Base-by-base conservation (phyloP, 345 rosid genomes). In the Eutrema yunnanense region DNA sequence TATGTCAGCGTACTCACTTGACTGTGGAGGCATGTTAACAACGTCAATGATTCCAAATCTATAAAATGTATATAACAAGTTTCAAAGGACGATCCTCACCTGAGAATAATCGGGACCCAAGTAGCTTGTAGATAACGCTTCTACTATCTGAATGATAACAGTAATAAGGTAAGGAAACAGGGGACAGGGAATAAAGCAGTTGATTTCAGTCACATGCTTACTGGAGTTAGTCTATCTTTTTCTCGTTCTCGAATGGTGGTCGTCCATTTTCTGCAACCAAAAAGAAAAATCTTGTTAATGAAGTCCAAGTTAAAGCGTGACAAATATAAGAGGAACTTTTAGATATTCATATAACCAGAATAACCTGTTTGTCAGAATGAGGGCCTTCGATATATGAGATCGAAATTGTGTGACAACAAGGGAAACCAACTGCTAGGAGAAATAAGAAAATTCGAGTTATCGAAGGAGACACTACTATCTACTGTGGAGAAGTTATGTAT, bases 51-150 rank as follows among this genome's bases (percentile, higher is more conserved):
- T 34, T 71, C n/a, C 67, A 66, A 10, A 50, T 53, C 69, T 42
- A 36, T 48, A 46, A 52, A 52, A 43, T 34, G 69, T 51, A 10
- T 16, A 51, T 64, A 34, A 43, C 37, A 52, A 65, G 32, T 67
- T 72, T 54, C 42, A 51, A 58, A 36, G 16, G 55, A 71, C 51
- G 4, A 64, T 22, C 16, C 61, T 70, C 66, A 95, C 99, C 96
- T 83, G 92, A 78, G 98, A 79, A 80, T 86, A 95, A 76, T 92
- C 98, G 49, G 96, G 92, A 78, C 98, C 98, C 76, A 92, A 69
- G 72, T 90, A 95, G 82, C 92, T 90, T 13, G 83, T 76, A 71
- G 83, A 82, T 34, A 90, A 79, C 36, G 86, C 92, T 82, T 95
- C 97, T 8, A 95, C 93, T 44, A 92, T 87, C 97, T 95, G 81